Conservation (phyloP, 2,329 filamentous ascomycete genomes). For the Calonectria pteridis region DNA sequence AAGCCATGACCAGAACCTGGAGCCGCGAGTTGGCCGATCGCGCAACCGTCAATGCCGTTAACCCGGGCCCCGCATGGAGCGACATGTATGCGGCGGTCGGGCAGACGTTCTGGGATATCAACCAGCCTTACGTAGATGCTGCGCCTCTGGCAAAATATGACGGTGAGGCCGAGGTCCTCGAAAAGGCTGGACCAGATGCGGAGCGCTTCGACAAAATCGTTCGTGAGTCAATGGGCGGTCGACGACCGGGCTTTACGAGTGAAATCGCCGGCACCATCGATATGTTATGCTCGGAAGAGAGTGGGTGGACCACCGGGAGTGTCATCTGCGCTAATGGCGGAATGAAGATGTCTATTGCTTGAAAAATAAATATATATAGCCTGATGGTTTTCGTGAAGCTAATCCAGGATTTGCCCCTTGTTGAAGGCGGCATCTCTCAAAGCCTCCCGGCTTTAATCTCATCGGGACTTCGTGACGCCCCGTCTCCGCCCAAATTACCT, state of each 20-base stretch:
- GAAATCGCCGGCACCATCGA: slow-evolving; percentile 79
- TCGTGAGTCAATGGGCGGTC: slow-evolving; percentile 49
- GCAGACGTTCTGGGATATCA: slow-evolving; percentile 51
- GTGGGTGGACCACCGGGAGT: slow-evolving; percentile 77
- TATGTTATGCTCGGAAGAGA: slow-evolving; percentile 77
- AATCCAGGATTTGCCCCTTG: not conserved
- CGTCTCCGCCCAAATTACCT: not conserved
- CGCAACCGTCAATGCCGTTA: slow-evolving; percentile 69
- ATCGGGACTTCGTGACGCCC: not conserved
- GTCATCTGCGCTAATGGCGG: slow-evolving; percentile 78
- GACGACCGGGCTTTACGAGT: slow-evolving; percentile 50
- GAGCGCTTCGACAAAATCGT: slow-evolving; percentile 50
- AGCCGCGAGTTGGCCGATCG: slow-evolving; percentile 66
- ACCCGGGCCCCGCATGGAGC: slow-evolving; percentile 68
- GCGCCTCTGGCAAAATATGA: slow-evolving; percentile 51
- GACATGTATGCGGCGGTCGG: slow-evolving; percentile 62
- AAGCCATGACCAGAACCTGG: slow-evolving; percentile 72
- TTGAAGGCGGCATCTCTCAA: not conserved
- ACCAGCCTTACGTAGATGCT: slow-evolving; percentile 53
- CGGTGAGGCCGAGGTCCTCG: slow-evolving; percentile 48
- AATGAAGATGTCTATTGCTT: slow-evolving; percentile 55
- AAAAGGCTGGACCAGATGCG: slow-evolving; percentile 47
- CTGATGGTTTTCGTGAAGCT: not conserved
- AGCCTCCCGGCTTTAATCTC: not conserved
- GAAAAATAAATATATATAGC: not conserved